Conservation (phyloP, 2,329 filamentous ascomycete genomes). For the Alternaria hordeiaustralica region DNA sequence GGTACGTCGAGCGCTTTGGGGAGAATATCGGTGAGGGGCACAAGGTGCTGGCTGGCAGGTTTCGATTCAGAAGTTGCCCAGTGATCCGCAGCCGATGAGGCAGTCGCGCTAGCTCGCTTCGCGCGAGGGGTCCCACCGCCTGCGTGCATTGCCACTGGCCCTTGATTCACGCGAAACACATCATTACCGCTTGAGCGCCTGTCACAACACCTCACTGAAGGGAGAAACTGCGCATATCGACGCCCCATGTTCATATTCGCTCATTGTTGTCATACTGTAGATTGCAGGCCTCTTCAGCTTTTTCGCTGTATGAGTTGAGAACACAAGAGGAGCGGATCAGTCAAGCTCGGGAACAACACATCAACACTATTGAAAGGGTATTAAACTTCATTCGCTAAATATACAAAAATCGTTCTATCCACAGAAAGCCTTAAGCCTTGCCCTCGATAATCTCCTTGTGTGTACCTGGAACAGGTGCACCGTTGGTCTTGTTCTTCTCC, state of each 20-base stretch:
- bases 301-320: background rate
- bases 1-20: constrained; percentile 5
- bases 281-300: background rate
- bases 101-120: constrained; percentile 24
- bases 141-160: constrained; percentile 15
- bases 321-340: background rate
- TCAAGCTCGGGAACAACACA: background rate
- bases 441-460: constrained; percentile 35
- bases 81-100: constrained; percentile 20
- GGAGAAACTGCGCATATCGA: background rate
- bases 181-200: background rate
- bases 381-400: background rate
- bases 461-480: constrained; percentile 45
- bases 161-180: constrained; percentile 1
- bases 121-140: constrained; percentile 19
- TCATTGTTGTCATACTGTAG: background rate
- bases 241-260: background rate
- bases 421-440: background rate
- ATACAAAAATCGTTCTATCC: background rate
- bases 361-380: background rate
- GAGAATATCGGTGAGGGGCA: constrained; percentile 28
- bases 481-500: constrained; percentile 53
- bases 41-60: constrained; percentile 27
- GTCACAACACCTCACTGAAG: background rate
- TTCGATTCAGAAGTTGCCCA: constrained; percentile 12